Conservation (phyloP, 139 green algal species). For the Picochlorum costavermella region DNA sequence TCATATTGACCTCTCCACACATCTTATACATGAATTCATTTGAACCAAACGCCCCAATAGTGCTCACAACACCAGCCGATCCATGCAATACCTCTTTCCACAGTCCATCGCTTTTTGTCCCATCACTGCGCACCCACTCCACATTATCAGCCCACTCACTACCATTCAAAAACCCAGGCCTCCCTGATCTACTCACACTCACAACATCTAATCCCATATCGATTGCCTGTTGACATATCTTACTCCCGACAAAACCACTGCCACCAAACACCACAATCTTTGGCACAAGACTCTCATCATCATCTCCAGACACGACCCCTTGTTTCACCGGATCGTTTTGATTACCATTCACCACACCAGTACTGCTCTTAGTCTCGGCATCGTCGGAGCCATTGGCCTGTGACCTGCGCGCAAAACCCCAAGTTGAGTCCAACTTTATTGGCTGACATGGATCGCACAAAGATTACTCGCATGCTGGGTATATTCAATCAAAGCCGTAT, state of each 20-base stretch:
- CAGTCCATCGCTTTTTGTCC: conserved; percentile 19
- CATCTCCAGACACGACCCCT: too few relatives aligned
- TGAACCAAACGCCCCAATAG: conserved; percentile 73
- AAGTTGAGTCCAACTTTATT: too few relatives aligned
- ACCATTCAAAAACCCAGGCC: conserved; percentile 21
- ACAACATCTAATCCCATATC: conserved; percentile 57
- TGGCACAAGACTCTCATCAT: conserved; percentile 4
- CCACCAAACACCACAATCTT: conserved; percentile 81
- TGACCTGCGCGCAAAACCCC: too few relatives aligned
- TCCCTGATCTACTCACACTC: conserved; percentile 61
- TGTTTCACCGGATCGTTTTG: too few relatives aligned
- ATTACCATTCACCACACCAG: too few relatives aligned
- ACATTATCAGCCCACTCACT: not conserved
- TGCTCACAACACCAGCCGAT: conserved; percentile 56
- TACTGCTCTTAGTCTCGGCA: too few relatives aligned
- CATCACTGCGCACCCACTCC: conserved; percentile 29
- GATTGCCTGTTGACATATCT: conserved; percentile 63
- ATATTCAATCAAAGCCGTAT: too few relatives aligned
- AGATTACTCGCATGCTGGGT: too few relatives aligned
- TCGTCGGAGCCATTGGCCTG: too few relatives aligned
- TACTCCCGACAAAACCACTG: conserved; percentile 77
- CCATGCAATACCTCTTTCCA: conserved; percentile 43
- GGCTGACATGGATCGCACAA: too few relatives aligned
- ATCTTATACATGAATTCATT: conserved; percentile 73
- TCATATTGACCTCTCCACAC: conserved; percentile 73